These are phyloP conservation scores for Pisolithus marmoratus DNA, from an alignment of 768 basidiomycete species.

Conservation along the genomic window DNA sequence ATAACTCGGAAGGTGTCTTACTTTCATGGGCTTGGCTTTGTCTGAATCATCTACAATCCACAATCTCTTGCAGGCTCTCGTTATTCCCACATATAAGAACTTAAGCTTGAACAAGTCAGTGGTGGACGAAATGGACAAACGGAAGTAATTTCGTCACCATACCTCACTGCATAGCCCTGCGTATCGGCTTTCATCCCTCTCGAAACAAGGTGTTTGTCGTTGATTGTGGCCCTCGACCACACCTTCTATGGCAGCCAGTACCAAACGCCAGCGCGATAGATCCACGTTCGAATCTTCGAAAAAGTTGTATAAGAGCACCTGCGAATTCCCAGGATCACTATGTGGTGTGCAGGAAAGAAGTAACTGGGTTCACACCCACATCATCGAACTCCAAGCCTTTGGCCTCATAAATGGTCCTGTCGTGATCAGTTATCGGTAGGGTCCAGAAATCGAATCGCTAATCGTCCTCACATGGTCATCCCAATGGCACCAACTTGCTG, in stretches of 20 bases:
- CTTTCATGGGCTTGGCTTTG: constrained; percentile 53
- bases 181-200: constrained; percentile 38
- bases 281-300: constrained; percentile 58
- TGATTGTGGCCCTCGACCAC: constrained; percentile 5
- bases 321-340: not conserved
- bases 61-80: constrained; percentile 60
- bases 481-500: not conserved
- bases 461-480: not conserved
- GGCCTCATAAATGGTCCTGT: constrained; percentile 10
- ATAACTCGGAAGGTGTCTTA: constrained; percentile 17
- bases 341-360: not conserved
- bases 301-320: constrained; percentile 75
- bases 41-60: constrained; percentile 66
- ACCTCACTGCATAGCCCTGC: constrained; percentile 58
- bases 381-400: constrained; percentile 8
- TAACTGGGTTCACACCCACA: not conserved
- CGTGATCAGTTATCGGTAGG: not conserved
- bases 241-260: constrained; percentile 39
- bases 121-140: not conserved
- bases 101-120: constrained; percentile 42
- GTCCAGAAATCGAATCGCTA: not conserved
- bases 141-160: not conserved
- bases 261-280: constrained; percentile 52
- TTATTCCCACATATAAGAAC: constrained; percentile 64
- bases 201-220: constrained; percentile 39